A percentile compares a stretch with the other conserved stretches of the same genome.
Conservation (phyloP, 371 early-diverging fungal species). For the Actinomortierella ambigua region DNA sequence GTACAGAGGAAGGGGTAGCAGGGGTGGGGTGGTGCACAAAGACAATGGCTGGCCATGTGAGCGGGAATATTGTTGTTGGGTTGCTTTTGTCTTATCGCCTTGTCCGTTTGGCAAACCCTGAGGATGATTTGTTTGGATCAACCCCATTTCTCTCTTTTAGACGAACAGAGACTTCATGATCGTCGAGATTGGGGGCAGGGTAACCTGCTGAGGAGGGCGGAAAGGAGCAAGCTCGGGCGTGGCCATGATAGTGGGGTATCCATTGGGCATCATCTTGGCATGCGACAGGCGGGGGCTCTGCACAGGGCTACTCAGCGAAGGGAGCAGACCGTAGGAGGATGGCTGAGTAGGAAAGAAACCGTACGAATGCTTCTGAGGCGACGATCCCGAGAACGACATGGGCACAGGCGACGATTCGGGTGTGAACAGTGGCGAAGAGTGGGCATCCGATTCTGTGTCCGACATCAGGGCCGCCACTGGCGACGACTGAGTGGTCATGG, state of each 20-base stretch:
- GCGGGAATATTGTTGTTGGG: too few species aligned
- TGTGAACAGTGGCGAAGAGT: slow-evolving; percentile 42
- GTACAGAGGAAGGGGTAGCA: too few species aligned
- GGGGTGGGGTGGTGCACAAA: too few species aligned
- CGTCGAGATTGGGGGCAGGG: slow-evolving; percentile 44
- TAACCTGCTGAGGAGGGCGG: slow-evolving; percentile 36
- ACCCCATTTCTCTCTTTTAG: too few species aligned
- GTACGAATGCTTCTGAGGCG: background rate
- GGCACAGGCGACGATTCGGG: slow-evolving; percentile 46
- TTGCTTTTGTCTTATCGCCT: too few species aligned
- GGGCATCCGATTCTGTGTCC: slow-evolving; percentile 38
- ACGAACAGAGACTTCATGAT: slow-evolving; percentile 44
- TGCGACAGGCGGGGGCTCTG: slow-evolving; percentile 1
- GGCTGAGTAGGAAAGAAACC: background rate
- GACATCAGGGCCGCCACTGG: slow-evolving; percentile 32
- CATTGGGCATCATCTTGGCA: too few species aligned
- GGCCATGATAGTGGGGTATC: slow-evolving; percentile 19
- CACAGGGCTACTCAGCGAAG: slow-evolving; percentile 25
- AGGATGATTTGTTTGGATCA: too few species aligned
- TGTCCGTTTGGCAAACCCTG: too few species aligned
- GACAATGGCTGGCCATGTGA: too few species aligned
- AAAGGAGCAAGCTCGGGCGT: slow-evolving; percentile 42
- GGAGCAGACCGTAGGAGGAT: slow-evolving; percentile 6
- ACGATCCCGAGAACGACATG: slow-evolving; percentile 13
- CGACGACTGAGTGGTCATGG: slow-evolving; percentile 20